Conservation (phyloP, 495 filamentous ascomycete genomes). For the Pyronema omphalodes region DNA sequence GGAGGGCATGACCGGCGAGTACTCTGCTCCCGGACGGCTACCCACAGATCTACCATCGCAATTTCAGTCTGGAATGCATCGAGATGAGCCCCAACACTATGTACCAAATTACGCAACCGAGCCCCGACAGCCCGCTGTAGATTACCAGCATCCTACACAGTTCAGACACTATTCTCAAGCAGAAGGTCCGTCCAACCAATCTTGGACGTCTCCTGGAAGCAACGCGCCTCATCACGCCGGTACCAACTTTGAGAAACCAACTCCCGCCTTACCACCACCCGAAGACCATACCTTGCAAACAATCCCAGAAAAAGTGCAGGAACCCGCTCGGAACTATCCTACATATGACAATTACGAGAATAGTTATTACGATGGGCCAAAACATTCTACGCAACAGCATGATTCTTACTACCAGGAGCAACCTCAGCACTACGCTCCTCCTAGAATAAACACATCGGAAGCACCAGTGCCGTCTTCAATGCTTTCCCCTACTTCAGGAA, state of each 20-base stretch:
- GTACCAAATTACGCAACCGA: too few species aligned
- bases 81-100: not conserved
- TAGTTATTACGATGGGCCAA: not conserved
- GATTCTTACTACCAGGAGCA: not conserved
- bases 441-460: not conserved
- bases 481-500: not conserved
- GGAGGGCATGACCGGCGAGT: not conserved
- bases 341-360: conserved; percentile 2
- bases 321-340: not conserved
- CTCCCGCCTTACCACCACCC: not conserved
- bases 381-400: not conserved
- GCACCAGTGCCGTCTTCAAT: not conserved
- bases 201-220: too few species aligned
- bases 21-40: not conserved
- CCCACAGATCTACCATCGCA: not conserved
- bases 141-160: too few species aligned
- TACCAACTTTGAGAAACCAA: not conserved
- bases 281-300: not conserved
- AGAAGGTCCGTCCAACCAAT: too few species aligned
- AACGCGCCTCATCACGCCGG: too few species aligned
- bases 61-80: not conserved
- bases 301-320: not conserved
- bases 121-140: too few species aligned
- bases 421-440: not conserved
- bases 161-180: too few species aligned